These are phyloP conservation scores for Mallotus repandus DNA, from an alignment of 441 rosid genomes.

Conservation along the genomic window DNA sequence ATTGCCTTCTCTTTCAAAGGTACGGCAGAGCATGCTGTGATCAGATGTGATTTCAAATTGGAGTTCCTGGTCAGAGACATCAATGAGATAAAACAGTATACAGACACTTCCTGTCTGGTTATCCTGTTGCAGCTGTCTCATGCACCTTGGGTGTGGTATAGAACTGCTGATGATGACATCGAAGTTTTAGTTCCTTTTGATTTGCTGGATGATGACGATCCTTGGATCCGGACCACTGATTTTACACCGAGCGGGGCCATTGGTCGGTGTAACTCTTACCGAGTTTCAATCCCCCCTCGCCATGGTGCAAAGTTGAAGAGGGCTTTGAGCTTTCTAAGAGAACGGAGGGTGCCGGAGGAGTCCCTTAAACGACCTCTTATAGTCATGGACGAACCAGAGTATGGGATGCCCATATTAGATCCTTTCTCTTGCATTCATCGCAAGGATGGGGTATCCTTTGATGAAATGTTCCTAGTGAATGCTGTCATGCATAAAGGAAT, in stretches of 20 bases:
- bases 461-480: conserved; percentile 70
- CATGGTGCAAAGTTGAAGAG: conserved; percentile 55
- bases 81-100: conserved; percentile 49
- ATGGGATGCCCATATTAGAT: conserved; percentile 52
- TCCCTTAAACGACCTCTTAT: conserved; percentile 37
- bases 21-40: conserved; percentile 45
- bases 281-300: conserved; percentile 62
- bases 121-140: conserved; percentile 69
- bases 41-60: conserved; percentile 81
- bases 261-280: conserved; percentile 69
- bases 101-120: conserved; percentile 38
- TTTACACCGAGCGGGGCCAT: conserved; percentile 71
- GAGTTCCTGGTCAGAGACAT: conserved; percentile 83
- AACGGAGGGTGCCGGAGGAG: conserved; percentile 53
- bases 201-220: conserved; percentile 93
- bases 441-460: conserved; percentile 58
- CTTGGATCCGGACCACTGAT: conserved; percentile 95
- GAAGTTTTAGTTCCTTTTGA: conserved; percentile 51
- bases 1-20: conserved; percentile 72
- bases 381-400: conserved; percentile 56
- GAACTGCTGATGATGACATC: conserved; percentile 85
- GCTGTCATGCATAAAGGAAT: conserved; percentile 74
- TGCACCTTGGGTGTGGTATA: conserved; percentile 72
- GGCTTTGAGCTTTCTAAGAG: conserved; percentile 50
- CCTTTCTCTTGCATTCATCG: conserved; percentile 58